phyloP scores from a whole-genome alignment of 1,139 yeast genomes.

The Scheffersomyces titani region DNA sequence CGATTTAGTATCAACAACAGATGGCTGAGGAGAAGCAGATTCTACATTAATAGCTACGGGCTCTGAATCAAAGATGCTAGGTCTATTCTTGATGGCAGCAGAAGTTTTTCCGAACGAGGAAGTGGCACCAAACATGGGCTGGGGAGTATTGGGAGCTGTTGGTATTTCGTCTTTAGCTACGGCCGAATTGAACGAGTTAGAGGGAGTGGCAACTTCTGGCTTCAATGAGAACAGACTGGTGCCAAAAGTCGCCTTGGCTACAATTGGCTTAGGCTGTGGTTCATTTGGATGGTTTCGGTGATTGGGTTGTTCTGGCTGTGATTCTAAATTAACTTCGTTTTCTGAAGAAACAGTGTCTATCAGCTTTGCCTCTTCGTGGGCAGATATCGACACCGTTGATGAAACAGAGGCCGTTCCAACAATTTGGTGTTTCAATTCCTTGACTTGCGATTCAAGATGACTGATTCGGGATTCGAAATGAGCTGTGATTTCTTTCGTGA shows the following conservation, averaged over 20 bases:
- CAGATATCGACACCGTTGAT: not conserved
- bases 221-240: slow-evolving; percentile 28
- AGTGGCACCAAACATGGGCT: slow-evolving; percentile 47
- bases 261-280: not conserved
- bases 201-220: slow-evolving; percentile 22
- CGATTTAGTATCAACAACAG: slow-evolving; percentile 3
- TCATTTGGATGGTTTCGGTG: not conserved
- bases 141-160: slow-evolving; percentile 11
- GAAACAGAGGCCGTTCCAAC: not conserved
- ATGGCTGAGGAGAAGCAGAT: slow-evolving; percentile 5
- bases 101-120: slow-evolving; percentile 56
- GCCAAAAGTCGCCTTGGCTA: slow-evolving; percentile 29
- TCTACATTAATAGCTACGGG: slow-evolving; percentile 2
- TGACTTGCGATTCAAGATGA: slow-evolving; percentile 22
- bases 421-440: slow-evolving; percentile 11
- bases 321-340: not conserved
- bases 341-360: not conserved
- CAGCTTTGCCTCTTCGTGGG: not conserved
- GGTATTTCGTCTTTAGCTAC: slow-evolving; percentile 7
- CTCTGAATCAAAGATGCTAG: slow-evolving; percentile 38
- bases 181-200: slow-evolving; percentile 14
- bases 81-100: slow-evolving; percentile 21
- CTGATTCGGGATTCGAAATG: slow-evolving; percentile 20
- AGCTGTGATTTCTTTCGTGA: slow-evolving; percentile 5
- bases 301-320: not conserved